phyloP scores from a whole-genome alignment of 805 yeast genomes.

The Metschnikowia arizonensis region DNA sequence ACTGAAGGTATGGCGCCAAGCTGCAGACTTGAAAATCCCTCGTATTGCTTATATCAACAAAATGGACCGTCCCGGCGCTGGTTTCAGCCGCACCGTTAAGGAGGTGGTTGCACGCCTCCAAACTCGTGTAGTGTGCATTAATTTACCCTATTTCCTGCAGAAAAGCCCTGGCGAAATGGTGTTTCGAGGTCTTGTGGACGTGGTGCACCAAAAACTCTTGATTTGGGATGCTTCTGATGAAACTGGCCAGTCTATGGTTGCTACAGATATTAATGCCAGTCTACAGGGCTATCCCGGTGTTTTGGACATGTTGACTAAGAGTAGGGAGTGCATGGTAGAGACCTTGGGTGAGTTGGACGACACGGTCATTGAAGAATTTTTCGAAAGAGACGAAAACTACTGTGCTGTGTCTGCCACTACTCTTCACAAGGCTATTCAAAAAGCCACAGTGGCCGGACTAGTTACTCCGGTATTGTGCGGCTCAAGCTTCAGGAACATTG shows the following conservation, averaged over 20 bases:
- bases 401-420: slow-evolving; percentile 53
- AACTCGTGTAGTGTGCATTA: slow-evolving; percentile 71
- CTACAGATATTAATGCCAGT: slow-evolving; percentile 34
- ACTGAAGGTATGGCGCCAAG: slow-evolving; percentile 94
- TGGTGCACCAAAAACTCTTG: slow-evolving; percentile 57
- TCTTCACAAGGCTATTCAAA: slow-evolving; percentile 58
- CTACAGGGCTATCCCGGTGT: slow-evolving; percentile 18
- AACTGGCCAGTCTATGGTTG: slow-evolving; percentile 51
- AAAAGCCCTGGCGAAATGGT: slow-evolving; percentile 29
- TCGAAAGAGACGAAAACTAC: slow-evolving; percentile 68
- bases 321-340: slow-evolving; percentile 77
- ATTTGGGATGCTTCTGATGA: slow-evolving; percentile 43
- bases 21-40: slow-evolving; percentile 64
- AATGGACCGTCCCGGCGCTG: slow-evolving; percentile 97
- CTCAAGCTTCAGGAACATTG: slow-evolving; percentile 85
- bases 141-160: slow-evolving; percentile 63
- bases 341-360: slow-evolving; percentile 83
- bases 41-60: slow-evolving; percentile 79
- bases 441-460: slow-evolving; percentile 52
- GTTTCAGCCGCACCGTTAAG: slow-evolving; percentile 82
- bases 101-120: slow-evolving; percentile 74
- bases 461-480: slow-evolving; percentile 88
- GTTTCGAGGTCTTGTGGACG: slow-evolving; percentile 74
- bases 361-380: slow-evolving; percentile 64
- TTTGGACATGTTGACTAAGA: slow-evolving; percentile 46